These are phyloP conservation scores for Aspergillus haitiensis DNA, from an alignment of 495 filamentous ascomycete genomes.

Conservation along the genomic window DNA sequence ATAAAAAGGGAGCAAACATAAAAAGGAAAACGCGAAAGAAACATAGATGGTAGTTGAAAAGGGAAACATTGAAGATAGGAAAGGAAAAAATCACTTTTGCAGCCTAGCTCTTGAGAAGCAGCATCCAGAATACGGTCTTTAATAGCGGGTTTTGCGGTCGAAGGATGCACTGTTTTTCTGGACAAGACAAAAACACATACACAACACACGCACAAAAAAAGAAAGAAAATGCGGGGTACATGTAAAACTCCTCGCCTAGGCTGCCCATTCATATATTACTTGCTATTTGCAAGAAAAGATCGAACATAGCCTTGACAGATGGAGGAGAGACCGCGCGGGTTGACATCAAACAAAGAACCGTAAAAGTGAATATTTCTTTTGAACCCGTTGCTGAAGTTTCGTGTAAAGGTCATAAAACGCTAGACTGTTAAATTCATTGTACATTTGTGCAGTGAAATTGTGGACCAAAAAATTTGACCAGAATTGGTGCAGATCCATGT, in stretches of 20 bases:
- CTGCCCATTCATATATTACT: constrained; percentile 28
- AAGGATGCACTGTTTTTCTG: constrained; percentile 53
- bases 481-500: constrained; percentile 73
- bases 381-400: constrained; percentile 52
- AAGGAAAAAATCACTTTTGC: constrained; percentile 38
- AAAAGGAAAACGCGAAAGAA: constrained; percentile 17
- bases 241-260: constrained; percentile 47
- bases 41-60: constrained; percentile 21
- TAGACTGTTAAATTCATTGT: constrained; percentile 71
- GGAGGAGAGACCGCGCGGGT: constrained; percentile 45
- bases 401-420: constrained; percentile 65
- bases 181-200: constrained; percentile 37
- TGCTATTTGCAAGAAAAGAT: constrained; percentile 52
- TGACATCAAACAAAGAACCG: constrained; percentile 47
- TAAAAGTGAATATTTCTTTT: constrained; percentile 60
- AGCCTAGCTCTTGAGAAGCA: constrained; percentile 41
- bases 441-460: constrained; percentile 77
- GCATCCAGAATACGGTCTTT: constrained; percentile 48
- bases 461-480: constrained; percentile 76
- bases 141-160: constrained; percentile 54
- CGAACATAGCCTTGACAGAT: constrained; percentile 49
- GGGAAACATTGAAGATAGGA: constrained; percentile 19
- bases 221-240: constrained; percentile 21
- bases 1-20: neutral
- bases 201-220: too few relatives aligned